Base-by-base conservation (phyloP, 495 filamentous ascomycete genomes). In the Acidomyces sp. region DNA sequence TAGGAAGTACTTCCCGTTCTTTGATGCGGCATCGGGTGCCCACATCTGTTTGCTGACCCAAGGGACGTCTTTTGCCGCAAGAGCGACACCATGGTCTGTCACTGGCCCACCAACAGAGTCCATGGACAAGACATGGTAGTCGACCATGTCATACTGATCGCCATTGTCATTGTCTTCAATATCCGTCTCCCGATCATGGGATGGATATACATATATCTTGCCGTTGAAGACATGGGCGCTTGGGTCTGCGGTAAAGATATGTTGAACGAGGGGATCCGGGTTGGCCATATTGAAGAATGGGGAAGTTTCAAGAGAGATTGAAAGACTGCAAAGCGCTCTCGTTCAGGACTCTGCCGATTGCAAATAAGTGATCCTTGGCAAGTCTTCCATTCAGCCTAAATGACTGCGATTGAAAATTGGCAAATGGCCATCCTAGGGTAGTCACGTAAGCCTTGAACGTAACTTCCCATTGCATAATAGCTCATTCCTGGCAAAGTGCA, bases 91-190 rank as follows among this genome's bases (percentile, higher is more conserved):
- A 62, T 78, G 74, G 62, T 78, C 74, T 15, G 60, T 65, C 3
- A 75, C 70, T 3, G 62, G 58, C 1, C 62, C 64, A 37, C 67
- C 67, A 10, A 73, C 62, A 4, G 62, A 53, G 1, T 57, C 43
- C 39, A 68, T 63, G 35, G 63, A 70, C 57, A 77, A 72, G 54
- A 77, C 75, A 40, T 77, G 74, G 65, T 78, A 78, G 60, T 78
- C 74, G 45, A 64, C 68, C 80, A 85, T 85, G 64, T 78, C 80
- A 58, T 82, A 85, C 58, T 85, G 80, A 63, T 82, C 79, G 58
- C 80, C 80, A 66, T 80, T 80, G 66, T 85, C 79, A 66, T 82
- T 82, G 59, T 71, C 68, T 30, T 65, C 32, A 53, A 75, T 74
- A 55, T 72, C 66, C 23, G 69, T 74, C 49, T 75, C 69, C 43